phyloP scores from a whole-genome alignment of 106 monocot genomes.

The Dioscorea alata region DNA sequence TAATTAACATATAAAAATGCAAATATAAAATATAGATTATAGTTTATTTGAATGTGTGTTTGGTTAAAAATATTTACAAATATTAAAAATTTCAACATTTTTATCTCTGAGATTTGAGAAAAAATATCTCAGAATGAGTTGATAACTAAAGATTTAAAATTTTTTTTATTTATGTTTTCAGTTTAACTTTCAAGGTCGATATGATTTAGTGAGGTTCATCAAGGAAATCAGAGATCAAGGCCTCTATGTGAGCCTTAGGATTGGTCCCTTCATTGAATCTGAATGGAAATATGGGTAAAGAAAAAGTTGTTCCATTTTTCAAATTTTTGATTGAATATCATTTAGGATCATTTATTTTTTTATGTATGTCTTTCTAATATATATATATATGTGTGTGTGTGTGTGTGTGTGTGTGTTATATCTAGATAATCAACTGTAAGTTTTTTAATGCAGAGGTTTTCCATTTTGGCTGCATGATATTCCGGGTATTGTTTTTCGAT shows the following conservation, averaged over 20 bases:
- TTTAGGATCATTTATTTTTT: neutral
- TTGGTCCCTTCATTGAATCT: constrained; percentile 87
- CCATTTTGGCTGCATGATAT: constrained; percentile 91
- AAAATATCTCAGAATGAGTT: too few relatives aligned
- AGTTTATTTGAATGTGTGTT: too few relatives aligned
- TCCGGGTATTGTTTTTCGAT: constrained; percentile 56
- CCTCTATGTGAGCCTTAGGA: constrained; percentile 70
- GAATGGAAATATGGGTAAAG: constrained; percentile 91
- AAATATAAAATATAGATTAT: too few relatives aligned
- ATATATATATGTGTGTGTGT: too few relatives aligned
- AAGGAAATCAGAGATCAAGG: constrained; percentile 63
- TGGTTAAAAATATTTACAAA: too few relatives aligned
- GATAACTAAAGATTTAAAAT: too few relatives aligned
- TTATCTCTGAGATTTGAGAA: too few relatives aligned
- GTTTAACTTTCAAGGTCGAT: constrained; percentile 75
- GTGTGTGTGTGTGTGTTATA: neutral
- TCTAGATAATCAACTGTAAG: neutral
- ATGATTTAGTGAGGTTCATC: constrained; percentile 77
- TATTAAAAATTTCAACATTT: too few relatives aligned
- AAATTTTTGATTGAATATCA: neutral
- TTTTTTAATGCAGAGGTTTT: constrained; percentile 46
- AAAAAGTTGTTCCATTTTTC: neutral
- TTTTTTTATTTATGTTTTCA: constrained; percentile 9
- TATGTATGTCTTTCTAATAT: neutral
- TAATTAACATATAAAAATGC: neutral